Base-by-base conservation (phyloP, 306 rosid genomes). In the Cercis canadensis region DNA sequence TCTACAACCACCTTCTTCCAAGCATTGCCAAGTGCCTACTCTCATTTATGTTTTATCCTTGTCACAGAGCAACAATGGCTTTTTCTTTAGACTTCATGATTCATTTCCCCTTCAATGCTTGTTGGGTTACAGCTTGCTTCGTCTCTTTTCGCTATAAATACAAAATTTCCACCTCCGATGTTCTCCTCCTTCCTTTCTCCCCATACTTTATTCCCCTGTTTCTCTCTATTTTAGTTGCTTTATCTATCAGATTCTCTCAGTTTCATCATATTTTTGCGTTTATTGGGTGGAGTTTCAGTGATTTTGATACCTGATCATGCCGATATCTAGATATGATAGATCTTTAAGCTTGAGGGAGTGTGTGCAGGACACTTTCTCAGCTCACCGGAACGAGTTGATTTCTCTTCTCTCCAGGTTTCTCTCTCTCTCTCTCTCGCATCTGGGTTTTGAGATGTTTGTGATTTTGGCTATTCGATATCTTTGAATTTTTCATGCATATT, bases 391-490 rank as follows among this genome's bases (percentile, higher is more conserved):
- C 2, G 83, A 74, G 62, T 67, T 74, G 16, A 69, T 80, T 49
- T 77, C 81, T 32, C 87, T 82, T 68, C 75, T 86, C 63, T 77
- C 85, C 18, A 70, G 81, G 85, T 80, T n/a, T n/a, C n/a, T n/a
- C n/a, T n/a, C n/a, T n/a, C n/a, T n/a, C n/a, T n/a, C 53, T 7
- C 32, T 31, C 29, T 57, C 12, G 10, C 11, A 31, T 65, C 54
- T 4, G 43, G 40, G 64, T 43, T 37, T 51, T 17, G 37, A 31
- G n/a, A 11, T 41, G 56, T 18, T 47, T 64, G 13, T 18, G 6
- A 18, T 43, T 39, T 75, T 78, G 45, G 44, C 62, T 62, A 29
- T 6, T 6, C 49, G 54, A 29, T 49, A 24, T 15, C 10, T 29
- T 31, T 52, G 14, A 24, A 40, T 24, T 61, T 21, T 54, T 33